Conservation (phyloP, 768 basidiomycete genomes). For the Tylopilus rubrobrunneus region DNA sequence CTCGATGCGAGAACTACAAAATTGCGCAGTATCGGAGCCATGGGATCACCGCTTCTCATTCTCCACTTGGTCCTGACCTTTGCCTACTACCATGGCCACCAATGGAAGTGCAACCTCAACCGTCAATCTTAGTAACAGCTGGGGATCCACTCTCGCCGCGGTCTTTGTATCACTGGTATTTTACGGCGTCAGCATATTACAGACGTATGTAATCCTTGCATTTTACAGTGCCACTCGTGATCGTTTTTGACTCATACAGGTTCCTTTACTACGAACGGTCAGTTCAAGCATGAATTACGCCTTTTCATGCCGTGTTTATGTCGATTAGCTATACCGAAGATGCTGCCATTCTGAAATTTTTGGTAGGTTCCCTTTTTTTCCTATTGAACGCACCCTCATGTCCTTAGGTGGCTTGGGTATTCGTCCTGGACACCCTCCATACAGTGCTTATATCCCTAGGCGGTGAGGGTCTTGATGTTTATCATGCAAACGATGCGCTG, state of each 20-base stretch:
- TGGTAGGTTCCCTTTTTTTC: conserved; percentile 6
- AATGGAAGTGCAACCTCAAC: not conserved
- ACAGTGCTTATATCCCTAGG: conserved; percentile 15
- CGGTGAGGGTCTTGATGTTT: conserved; percentile 7
- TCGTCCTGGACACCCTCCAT: conserved; percentile 17
- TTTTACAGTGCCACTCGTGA: not conserved
- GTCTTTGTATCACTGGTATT: conserved; percentile 19
- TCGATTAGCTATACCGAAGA: conserved; percentile 17
- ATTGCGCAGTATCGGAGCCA: not conserved
- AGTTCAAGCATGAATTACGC: conserved; percentile 1
- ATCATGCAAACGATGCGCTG: not conserved
- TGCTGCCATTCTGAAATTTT: conserved; percentile 7
- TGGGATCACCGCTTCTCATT: not conserved
- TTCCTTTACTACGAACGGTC: conserved; percentile 26
- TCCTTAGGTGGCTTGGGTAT: conserved; percentile 21
- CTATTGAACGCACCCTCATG: not conserved
- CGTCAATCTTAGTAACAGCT: conserved; percentile 11
- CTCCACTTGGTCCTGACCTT: not conserved
- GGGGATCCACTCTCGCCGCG: conserved; percentile 23
- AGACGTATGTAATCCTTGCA: conserved; percentile 16
- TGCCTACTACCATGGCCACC: conserved; percentile 10
- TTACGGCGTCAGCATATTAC: conserved; percentile 25
- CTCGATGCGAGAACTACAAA: conserved; percentile 12
- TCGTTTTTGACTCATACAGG: conserved; percentile 3
- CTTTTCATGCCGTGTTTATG: not conserved